Evolutionary conservation across 345 rosid species (phyloP).

Genomic region (Odontarrhena argentea): DNA sequence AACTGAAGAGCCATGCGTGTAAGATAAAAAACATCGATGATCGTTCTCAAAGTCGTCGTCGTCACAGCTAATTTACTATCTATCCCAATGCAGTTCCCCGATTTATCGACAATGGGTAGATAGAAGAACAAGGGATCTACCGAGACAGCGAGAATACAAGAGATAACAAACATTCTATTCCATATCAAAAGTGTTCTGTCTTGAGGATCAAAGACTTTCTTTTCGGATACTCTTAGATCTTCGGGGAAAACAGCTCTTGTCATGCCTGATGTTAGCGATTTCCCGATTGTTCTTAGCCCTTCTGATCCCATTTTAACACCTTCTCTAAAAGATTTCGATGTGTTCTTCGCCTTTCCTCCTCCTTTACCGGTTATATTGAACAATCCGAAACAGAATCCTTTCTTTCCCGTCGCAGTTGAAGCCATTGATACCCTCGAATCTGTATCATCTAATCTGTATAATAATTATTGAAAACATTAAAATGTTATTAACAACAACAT

Average conservation of each 20-base stretch:
- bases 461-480: not conserved
- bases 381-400: constrained; percentile 47
- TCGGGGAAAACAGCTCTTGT: constrained; percentile 73
- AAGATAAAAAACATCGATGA: constrained; percentile 64
- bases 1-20: constrained; percentile 76
- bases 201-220: constrained; percentile 74
- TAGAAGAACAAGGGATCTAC: constrained; percentile 83
- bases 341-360: constrained; percentile 34
- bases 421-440: constrained; percentile 61
- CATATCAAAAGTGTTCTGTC: constrained; percentile 73
- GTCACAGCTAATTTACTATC: constrained; percentile 62
- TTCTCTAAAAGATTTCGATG: constrained; percentile 56
- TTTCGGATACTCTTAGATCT: constrained; percentile 73
- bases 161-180: constrained; percentile 75
- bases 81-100: constrained; percentile 57
- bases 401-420: constrained; percentile 45
- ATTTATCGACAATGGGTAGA: constrained; percentile 65
- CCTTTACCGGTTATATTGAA: constrained; percentile 39
- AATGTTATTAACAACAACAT: not conserved
- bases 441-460: constrained; percentile 66
- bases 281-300: constrained; percentile 59
- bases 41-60: constrained; percentile 59
- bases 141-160: constrained; percentile 76
- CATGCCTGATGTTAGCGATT: constrained; percentile 53
- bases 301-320: constrained; percentile 66